A percentile compares a stretch with the other conserved stretches of the same genome.
Conservation (phyloP, 805 yeast species). For the Myxozyma nipponensis region DNA sequence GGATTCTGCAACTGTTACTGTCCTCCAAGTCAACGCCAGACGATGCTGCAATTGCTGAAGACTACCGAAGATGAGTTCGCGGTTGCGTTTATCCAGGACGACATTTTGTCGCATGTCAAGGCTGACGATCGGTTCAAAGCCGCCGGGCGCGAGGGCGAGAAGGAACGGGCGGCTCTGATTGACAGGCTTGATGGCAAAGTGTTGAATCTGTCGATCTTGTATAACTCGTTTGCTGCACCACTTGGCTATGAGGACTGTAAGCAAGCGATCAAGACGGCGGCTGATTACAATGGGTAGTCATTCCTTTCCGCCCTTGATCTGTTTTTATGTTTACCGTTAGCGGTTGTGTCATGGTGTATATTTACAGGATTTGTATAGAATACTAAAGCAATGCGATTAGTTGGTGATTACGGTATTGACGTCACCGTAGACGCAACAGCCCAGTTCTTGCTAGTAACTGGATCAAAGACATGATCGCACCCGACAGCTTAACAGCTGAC, state of each 20-base stretch:
- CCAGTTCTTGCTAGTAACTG: background rate
- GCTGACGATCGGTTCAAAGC: conserved; percentile 43
- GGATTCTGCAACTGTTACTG: conserved; percentile 86
- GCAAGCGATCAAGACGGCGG: conserved; percentile 68
- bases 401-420: no score
- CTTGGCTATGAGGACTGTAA: conserved; percentile 82
- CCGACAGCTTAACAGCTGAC: background rate
- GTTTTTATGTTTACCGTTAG: no score
- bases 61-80: conserved; percentile 75
- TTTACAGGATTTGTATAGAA: no score
- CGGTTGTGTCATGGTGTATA: no score
- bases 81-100: conserved; percentile 81
- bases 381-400: no score
- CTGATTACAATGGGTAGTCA: conserved; percentile 57
- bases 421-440: background rate
- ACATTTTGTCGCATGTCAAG: conserved; percentile 41
- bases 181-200: conserved; percentile 59
- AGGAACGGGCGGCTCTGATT: conserved; percentile 49
- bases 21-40: conserved; percentile 71
- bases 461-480: background rate
- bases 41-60: conserved; percentile 64
- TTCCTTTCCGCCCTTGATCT: no score
- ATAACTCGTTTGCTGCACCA: conserved; percentile 83
- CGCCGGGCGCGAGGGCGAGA: conserved; percentile 29
- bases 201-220: conserved; percentile 69